Base-by-base conservation (phyloP, 495 filamentous ascomycete genomes). In the Extremus antarcticus region DNA sequence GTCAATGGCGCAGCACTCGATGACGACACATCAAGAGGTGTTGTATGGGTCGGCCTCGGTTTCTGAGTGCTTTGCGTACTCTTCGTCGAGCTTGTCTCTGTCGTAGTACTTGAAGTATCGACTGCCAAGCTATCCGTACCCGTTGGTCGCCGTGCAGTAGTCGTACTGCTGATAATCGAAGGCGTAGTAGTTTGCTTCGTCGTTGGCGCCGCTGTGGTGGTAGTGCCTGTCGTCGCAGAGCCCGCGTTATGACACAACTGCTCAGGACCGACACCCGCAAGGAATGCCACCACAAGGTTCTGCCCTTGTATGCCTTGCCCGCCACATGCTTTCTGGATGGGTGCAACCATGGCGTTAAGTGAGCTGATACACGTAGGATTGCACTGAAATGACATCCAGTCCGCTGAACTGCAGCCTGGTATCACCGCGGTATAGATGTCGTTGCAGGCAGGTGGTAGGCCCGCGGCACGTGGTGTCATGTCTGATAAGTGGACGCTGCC, bases 311-410 rank as follows among this genome's bases (percentile, higher is more conserved):
- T n/a, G 10, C 47, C 50, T 16, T 16, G 10, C 17, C 17, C 41
- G 7, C 54, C 55, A 53, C 71, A 73, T 11, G 58, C 61, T 2
- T 45, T 43, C 17, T 61, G 51, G 15, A 73, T 41, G 0, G 40
- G 19, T 8, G 22, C 46, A 16, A 55, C 63, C 16, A 71, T 29
- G 10, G 52, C 50, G 38, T 67, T 25, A 10, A 73, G 62, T 22
- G 55, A 67, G 20, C 22, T 47, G 22, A 70, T 55, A 47, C 71
- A 73, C 23, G 38, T 23, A 2, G 51, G 1, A 11, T 65, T 70
- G 49, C 71, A 73, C 21, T 46, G 43, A 17, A 50, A 46, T 38
- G 48, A 45, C 13, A 43, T 53, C 55, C 71, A 71, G 49, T 73
- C 71, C 7, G 55, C 51, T 16, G 57, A 16, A 9, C 51, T 58